phyloP scores from a whole-genome alignment of 1,284 basidiomycete species.

The Agroathelia rolfsii region DNA sequence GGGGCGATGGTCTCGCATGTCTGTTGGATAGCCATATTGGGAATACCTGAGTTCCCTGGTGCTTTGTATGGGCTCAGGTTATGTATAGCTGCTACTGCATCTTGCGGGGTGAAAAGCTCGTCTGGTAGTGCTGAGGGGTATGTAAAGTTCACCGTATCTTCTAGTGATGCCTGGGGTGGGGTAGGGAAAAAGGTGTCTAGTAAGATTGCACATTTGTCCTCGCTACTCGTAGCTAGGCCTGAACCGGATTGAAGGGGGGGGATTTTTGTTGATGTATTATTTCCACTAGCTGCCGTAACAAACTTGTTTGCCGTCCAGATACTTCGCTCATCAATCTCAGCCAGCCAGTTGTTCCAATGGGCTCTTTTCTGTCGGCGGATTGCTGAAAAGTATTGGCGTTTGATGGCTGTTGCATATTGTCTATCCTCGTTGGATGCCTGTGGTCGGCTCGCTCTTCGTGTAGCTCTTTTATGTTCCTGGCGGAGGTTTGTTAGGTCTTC shows the following conservation, averaged over 20 bases:
- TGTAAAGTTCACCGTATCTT: no score
- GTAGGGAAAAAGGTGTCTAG: conserved; percentile 26
- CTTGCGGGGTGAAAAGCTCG: conserved; percentile 17
- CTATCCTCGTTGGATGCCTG: conserved; percentile 13
- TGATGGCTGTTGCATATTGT: no score
- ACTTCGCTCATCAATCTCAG: conserved; percentile 11
- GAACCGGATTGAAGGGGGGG: no score
- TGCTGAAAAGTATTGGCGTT: conserved; percentile 13
- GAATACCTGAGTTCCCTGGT: conserved; percentile 22
- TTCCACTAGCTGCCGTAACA: conserved; percentile 14
- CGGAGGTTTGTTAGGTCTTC: conserved; percentile 14
- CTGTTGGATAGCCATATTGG: conserved; percentile 23
- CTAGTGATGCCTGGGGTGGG: no score
- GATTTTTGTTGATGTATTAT: conserved; percentile 18
- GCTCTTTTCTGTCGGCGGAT: no score
- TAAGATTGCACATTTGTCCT: conserved; percentile 33
- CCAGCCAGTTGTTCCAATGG: conserved; percentile 24
- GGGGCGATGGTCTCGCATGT: conserved; percentile 11
- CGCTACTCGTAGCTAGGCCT: conserved; percentile 24
- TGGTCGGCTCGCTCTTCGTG: conserved; percentile 12
- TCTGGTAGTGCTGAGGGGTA: conserved; percentile 2
- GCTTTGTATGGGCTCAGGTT: conserved; percentile 24
- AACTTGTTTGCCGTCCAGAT: conserved; percentile 21
- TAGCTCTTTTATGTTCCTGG: no score
- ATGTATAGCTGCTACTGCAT: conserved; percentile 8